phyloP scores from a whole-genome alignment of 2,329 filamentous ascomycete genomes.

The Aspergillus sergii region DNA sequence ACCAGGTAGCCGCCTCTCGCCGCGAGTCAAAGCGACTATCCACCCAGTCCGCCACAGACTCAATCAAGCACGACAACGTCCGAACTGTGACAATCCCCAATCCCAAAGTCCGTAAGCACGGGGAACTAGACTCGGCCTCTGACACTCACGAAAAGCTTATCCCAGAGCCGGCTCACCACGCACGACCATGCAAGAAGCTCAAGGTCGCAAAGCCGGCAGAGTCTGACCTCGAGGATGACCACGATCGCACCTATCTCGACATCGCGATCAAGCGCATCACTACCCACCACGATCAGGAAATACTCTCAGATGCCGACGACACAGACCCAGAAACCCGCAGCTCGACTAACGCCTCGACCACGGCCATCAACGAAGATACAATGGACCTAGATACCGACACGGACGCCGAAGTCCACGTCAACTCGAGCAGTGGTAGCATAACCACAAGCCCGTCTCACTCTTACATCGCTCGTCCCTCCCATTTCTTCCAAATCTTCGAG shows the following conservation, averaged over 20 bases:
- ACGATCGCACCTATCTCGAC: neutral
- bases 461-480: neutral
- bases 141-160: neutral
- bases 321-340: neutral
- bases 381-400: neutral
- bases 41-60: neutral
- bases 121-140: neutral
- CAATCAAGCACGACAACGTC: neutral
- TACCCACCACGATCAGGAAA: neutral
- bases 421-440: neutral
- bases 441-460: neutral
- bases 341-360: neutral
- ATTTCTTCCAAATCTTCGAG: conserved; percentile 23
- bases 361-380: neutral
- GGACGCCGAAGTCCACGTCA: neutral
- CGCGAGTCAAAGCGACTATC: neutral
- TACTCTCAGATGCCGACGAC: neutral
- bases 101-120: neutral
- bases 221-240: neutral
- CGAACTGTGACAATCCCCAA: neutral
- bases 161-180: neutral
- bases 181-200: neutral
- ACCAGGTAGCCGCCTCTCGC: neutral
- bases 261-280: neutral
- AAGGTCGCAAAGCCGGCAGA: neutral